Conservation (phyloP, 257 asterid species). For the Henckelia pumila region DNA sequence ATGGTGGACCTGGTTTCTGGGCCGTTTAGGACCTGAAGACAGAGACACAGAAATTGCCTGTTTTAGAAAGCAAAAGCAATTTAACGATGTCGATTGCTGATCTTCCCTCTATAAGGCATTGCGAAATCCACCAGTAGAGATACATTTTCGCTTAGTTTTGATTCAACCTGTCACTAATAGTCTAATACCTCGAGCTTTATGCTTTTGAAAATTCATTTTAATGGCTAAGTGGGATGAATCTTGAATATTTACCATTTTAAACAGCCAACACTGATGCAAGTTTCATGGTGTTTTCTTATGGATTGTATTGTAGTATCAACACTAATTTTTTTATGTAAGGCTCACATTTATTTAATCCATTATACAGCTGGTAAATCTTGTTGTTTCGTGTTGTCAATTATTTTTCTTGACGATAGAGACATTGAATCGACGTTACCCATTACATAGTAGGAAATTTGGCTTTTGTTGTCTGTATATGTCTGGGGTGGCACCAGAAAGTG, state of each 20-base stretch:
- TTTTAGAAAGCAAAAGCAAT: neutral
- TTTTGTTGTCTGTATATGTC: neutral
- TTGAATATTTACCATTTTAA: neutral
- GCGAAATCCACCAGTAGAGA: neutral
- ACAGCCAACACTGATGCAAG: neutral
- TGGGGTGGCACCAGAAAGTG: neutral
- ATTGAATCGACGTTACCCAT: neutral
- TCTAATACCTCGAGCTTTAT: neutral
- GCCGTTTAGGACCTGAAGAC: neutral
- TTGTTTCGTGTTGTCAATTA: neutral
- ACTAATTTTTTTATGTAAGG: too few species aligned
- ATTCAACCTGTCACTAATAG: neutral
- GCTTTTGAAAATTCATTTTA: neutral
- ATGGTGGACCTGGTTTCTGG: neutral
- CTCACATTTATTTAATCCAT: neutral
- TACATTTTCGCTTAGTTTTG: neutral
- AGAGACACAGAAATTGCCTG: neutral
- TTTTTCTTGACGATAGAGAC: neutral
- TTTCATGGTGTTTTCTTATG: neutral
- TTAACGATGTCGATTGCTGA: neutral
- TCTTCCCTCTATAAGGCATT: neutral
- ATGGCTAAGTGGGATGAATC: neutral
- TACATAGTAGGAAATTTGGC: neutral
- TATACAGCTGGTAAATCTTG: neutral
- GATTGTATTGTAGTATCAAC: neutral